A percentile compares a stretch with the other conserved stretches of the same genome.
These are phyloP conservation scores for Lecanicillium sp. DNA, from an alignment of 2,329 filamentous ascomycete species.

Conservation along the genomic window DNA sequence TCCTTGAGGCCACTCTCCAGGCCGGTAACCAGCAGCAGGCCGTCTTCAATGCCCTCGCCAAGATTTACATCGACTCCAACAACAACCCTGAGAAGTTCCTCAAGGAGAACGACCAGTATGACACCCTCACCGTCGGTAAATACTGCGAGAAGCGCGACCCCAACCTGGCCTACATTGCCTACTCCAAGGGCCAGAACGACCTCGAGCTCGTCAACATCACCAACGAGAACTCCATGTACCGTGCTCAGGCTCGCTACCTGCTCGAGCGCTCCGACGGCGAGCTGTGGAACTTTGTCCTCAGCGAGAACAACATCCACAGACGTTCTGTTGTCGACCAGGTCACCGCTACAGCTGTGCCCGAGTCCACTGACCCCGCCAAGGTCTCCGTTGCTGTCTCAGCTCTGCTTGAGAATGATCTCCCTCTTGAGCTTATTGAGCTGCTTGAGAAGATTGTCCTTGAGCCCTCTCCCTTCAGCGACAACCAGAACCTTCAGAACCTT, in stretches of 20 bases:
- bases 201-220: constrained; percentile 95
- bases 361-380: constrained; percentile 87
- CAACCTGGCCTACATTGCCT: constrained; percentile 90
- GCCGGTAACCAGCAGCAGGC: constrained; percentile 93
- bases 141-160: constrained; percentile 99
- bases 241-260: constrained; percentile 91
- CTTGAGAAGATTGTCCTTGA: constrained; percentile 99
- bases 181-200: constrained; percentile 95
- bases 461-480: constrained; percentile 97
- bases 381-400: constrained; percentile 91
- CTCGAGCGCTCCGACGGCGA: constrained; percentile 84
- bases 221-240: constrained; percentile 99
- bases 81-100: constrained; percentile 97
- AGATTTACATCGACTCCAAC: constrained; percentile 99
- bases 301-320: constrained; percentile 91
- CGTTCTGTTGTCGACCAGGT: constrained; percentile 94
- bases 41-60: constrained; percentile 93
- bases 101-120: constrained; percentile 95
- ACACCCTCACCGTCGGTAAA: constrained; percentile 86
- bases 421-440: constrained; percentile 90
- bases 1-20: constrained; percentile 87
- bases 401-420: constrained; percentile 86
- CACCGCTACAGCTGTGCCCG: constrained; percentile 88
- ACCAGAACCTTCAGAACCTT: constrained; percentile 91
- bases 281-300: constrained; percentile 92